Base-by-base conservation (phyloP, 345 rosid genomes). In the Linum usitatissimum region DNA sequence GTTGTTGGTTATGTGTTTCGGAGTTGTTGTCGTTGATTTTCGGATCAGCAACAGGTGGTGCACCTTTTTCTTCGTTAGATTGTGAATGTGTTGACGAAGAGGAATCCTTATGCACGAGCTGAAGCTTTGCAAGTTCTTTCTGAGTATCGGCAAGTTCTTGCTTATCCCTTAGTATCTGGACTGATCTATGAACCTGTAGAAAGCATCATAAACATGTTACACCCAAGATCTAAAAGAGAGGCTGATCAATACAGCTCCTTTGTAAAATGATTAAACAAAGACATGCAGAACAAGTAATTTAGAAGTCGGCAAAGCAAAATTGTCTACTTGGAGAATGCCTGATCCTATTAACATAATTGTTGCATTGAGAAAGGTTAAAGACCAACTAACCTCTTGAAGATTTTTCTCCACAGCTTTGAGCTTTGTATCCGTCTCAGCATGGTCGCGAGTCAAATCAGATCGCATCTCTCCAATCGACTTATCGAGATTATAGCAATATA, bases 141-240 rank as follows among this genome's bases (percentile, higher is more conserved):
- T 94, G 96, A 30, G 97, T 66, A 9, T 94, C 99, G 13, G 91
- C 92, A 62, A 90, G 87, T 75, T 94, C 99, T 83, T 94, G 99
- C 76, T 90, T 94, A 76, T 94, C 99, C 71, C 97, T 85, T 14
- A 94, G 77, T 68, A 94, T 85, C 83, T 94, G 99, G 65, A 94
- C 93, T 49, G 99, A 94, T 73, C 97, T 83, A 70, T 90, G 96
- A 68, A 94, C 99, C 99, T 94, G 79, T 69, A 82, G 48, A 34
- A 60, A 20, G 51, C 55, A 70, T 58, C 55, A 48, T 14, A 70
- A n/a, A n/a, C n/a, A n/a, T n/a, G n/a, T n/a, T n/a, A n/a, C n/a
- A n/a, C n/a, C n/a, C n/a, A n/a, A n/a, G n/a, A n/a, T n/a, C n/a
- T n/a, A n/a, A n/a, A n/a, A n/a, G n/a, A n/a, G n/a, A n/a, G n/a